Evolutionary conservation across 352 stramenopile genomes (phyloP), one percentile per base, ranked within the genome.

Genomic region (Achlya hypogyna): DNA sequence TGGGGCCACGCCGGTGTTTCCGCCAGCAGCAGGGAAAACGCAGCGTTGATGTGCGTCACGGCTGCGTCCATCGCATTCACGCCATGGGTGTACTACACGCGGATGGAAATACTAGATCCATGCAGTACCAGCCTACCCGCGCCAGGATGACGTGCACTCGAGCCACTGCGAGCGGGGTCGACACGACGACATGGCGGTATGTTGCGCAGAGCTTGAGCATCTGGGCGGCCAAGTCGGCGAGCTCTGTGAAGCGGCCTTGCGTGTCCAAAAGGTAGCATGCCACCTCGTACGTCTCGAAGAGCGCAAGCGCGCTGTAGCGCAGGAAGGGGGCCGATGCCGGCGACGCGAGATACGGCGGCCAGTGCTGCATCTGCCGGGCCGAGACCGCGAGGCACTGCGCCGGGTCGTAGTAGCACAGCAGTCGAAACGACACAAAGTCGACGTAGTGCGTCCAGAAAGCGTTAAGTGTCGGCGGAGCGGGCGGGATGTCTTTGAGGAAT

Each of bases 321-420:
- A 62, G 35, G 25, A 47, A 62, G 4, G 53, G 27, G 5, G 31
- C 20, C 28, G 31, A 31, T 29, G 45, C 31, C 14, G 25, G 29
- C 14, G 53, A 22, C 16, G 20, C 53, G 20, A 23, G 23, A 9
- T 43, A 22, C 31, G 38, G 35, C 23, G 28, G 12, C 35, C 25
- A 43, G 22, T 25, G 53, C 18, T 27, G 12, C 38, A 45, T 45
- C n/a, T 45, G 29, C 31, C 18, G 9, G 31, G 53, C 18, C 20
- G 53, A 18, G 20, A 29, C 8, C 8, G 53, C 34, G 31, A 62
- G 29, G 5, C 25, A 29, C 10, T 28, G 12, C 22, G 23, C 49
- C 6, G 53, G 53, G 34, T 62, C 34, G 53, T 62, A 62, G 53
- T 62, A 62, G n/a, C 25, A 29, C 18, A 49, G 18, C n/a, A 62